These are phyloP conservation scores for Roridomyces roridus DNA, from an alignment of 768 basidiomycete genomes.

Conservation along the genomic window DNA sequence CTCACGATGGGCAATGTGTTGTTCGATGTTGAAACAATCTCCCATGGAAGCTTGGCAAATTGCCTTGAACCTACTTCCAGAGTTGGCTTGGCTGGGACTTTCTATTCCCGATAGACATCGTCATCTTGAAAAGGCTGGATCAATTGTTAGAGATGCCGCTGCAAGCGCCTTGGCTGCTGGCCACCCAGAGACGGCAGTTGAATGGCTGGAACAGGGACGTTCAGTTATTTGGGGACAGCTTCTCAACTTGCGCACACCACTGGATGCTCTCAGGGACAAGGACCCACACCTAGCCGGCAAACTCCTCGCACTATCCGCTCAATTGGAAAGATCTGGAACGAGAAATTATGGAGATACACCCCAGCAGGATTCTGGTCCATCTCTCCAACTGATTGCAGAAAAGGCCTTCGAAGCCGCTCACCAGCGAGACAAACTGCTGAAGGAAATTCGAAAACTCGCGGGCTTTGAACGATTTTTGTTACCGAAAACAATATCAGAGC, in stretches of 20 bases:
- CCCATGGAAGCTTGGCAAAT: neutral
- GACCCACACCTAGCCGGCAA: slow-evolving; percentile 13
- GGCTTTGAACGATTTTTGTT: slow-evolving; percentile 24
- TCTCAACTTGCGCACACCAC: slow-evolving; percentile 28
- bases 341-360: no score
- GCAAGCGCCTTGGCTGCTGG: slow-evolving; percentile 18
- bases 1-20: neutral
- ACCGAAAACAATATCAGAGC: slow-evolving; percentile 13
- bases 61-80: slow-evolving; percentile 23
- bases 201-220: slow-evolving; percentile 36
- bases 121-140: slow-evolving; percentile 1
- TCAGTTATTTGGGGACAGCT: slow-evolving; percentile 34
- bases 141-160: slow-evolving; percentile 7
- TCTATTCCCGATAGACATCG: slow-evolving; percentile 17
- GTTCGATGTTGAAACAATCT: neutral
- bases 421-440: slow-evolving; percentile 1
- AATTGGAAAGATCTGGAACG: slow-evolving; percentile 9
- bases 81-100: slow-evolving; percentile 25
- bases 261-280: slow-evolving; percentile 26
- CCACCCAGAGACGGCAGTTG: slow-evolving; percentile 23
- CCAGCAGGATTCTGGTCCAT: neutral
- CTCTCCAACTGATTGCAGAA: neutral
- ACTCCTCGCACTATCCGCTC: slow-evolving; percentile 5
- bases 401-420: neutral
- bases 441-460: slow-evolving; percentile 19